phyloP scores from a whole-genome alignment of 352 stramenopile genomes.

The Pythium volutum region DNA sequence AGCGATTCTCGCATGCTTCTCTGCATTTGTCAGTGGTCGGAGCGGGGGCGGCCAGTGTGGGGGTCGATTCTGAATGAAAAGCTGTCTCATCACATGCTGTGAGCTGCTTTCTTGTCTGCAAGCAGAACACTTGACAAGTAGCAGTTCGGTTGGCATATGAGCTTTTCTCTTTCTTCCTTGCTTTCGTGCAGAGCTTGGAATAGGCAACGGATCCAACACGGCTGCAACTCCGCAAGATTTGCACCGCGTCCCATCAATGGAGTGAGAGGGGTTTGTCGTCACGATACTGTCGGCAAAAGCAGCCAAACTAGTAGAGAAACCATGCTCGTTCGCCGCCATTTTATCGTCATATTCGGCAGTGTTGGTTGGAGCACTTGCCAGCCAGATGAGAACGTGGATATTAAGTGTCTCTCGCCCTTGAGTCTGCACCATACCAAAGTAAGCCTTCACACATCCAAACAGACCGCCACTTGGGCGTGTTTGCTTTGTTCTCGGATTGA shows the following conservation, averaged over 20 bases:
- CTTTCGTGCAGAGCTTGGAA: background rate
- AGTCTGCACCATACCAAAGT: conserved; percentile 21
- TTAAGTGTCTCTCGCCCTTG: conserved; percentile 15
- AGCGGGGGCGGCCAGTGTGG: conserved; percentile 19
- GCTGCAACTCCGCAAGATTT: background rate
- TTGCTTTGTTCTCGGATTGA: conserved; percentile 1
- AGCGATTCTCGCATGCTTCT: background rate
- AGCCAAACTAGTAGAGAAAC: background rate
- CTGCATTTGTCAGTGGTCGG: background rate
- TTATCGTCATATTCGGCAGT: background rate
- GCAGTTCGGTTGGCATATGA: background rate
- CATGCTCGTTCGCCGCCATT: background rate
- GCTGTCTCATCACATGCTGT: conserved; percentile 12
- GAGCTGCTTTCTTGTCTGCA: conserved; percentile 5
- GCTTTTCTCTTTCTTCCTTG: background rate
- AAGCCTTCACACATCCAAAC: conserved; percentile 14
- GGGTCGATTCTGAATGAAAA: conserved; percentile 1
- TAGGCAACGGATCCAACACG: background rate
- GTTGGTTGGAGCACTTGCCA: conserved; percentile 1
- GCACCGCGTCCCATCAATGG: background rate
- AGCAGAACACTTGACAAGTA: background rate
- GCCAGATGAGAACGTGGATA: conserved; percentile 19
- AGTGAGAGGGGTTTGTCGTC: background rate
- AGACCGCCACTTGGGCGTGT: background rate
- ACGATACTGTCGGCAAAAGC: background rate